phyloP scores from a whole-genome alignment of 1,284 basidiomycete genomes.

The Phellopilus nigrolimitatus region DNA sequence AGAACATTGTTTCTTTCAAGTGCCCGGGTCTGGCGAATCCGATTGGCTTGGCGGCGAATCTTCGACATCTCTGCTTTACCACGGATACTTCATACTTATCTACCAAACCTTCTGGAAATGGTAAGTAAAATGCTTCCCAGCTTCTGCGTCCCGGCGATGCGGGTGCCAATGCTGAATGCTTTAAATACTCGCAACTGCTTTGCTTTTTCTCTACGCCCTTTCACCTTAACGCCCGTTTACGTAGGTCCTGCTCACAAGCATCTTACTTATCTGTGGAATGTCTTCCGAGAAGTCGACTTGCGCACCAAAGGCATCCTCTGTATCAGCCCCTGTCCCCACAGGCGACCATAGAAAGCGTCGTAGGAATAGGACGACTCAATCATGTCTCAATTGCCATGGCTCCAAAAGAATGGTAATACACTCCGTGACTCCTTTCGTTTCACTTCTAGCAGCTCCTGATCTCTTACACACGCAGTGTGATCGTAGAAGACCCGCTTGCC shows the following conservation, averaged over 20 bases:
- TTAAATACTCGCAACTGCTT: constrained; percentile 13
- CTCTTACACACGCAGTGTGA: constrained; percentile 55
- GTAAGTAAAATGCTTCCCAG: constrained; percentile 1
- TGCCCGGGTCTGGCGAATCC: neutral
- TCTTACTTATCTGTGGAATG: constrained; percentile 11
- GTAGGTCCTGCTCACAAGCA: neutral
- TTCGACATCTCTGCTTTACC: neutral
- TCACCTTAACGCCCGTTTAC: neutral
- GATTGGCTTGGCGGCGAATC: constrained; percentile 5
- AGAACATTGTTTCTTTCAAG: constrained; percentile 8
- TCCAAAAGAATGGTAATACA: constrained; percentile 81
- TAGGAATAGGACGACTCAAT: constrained; percentile 61
- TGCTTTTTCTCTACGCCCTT: neutral
- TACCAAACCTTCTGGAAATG: constrained; percentile 3
- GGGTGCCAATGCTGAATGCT: constrained; percentile 3
- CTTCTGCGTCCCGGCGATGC: neutral
- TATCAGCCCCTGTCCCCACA: constrained; percentile 26
- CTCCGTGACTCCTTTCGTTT: constrained; percentile 4
- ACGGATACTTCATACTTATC: constrained; percentile 9
- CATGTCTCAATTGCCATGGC: constrained; percentile 65
- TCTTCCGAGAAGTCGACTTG: constrained; percentile 28
- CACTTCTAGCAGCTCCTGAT: neutral
- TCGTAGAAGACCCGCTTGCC: constrained; percentile 59
- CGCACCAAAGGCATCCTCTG: constrained; percentile 22
- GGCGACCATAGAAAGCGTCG: constrained; percentile 51